A percentile compares a stretch with the other conserved stretches of the same genome.
Conservation (phyloP, 805 yeast genomes). For the Sugiyamaella americana region DNA sequence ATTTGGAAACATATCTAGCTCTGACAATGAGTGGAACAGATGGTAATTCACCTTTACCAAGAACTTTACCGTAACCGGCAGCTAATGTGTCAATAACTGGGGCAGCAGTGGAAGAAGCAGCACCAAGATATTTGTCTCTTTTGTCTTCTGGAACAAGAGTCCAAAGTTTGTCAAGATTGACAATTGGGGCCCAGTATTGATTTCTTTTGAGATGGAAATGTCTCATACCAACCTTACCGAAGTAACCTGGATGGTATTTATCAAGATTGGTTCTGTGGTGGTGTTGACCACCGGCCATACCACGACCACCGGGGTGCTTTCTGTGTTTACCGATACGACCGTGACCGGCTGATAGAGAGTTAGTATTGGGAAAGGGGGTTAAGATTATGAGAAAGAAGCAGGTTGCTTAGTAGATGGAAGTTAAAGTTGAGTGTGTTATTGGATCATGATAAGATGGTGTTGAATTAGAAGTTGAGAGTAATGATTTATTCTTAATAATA, state of each 20-base stretch:
- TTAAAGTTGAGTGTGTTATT: too few relatives aligned
- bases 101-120: constrained; percentile 83
- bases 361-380: too few relatives aligned
- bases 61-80: constrained; percentile 99
- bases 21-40: constrained; percentile 97
- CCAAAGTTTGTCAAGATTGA: constrained; percentile 99
- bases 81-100: constrained; percentile 99
- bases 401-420: too few relatives aligned
- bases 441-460: too few relatives aligned
- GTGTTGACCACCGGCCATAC: constrained; percentile 99
- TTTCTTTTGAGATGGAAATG: constrained; percentile 92
- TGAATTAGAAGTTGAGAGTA: too few relatives aligned
- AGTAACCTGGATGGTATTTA: constrained; percentile 99
- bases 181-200: constrained; percentile 97
- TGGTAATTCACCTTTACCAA: constrained; percentile 99
- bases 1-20: constrained; percentile 98
- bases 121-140: constrained; percentile 88
- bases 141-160: constrained; percentile 87
- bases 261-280: constrained; percentile 99
- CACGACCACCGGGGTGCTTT: constrained; percentile 99
- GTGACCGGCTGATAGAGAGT: constrained; percentile 78
- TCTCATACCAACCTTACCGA: constrained; percentile 99
- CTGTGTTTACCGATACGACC: constrained; percentile 99
- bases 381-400: too few relatives aligned
- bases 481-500: not conserved